Percentiles rank a stretch among this genome's conserved stretches.
Conservation (phyloP, 78 protist species). For the Corallochytrium limacisporum region DNA sequence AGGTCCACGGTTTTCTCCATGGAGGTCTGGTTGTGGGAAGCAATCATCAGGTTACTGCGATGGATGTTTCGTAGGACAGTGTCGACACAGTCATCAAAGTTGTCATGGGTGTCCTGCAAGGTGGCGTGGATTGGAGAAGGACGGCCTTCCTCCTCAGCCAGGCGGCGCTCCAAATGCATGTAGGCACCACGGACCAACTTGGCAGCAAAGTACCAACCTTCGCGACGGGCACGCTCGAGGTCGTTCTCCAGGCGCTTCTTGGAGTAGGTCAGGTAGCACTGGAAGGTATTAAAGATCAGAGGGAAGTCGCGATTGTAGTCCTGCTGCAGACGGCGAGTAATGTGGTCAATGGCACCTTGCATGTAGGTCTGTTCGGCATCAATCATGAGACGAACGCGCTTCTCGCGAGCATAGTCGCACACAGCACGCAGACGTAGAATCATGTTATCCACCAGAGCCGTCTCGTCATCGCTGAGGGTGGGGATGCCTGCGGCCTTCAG, state of each 20-base stretch:
- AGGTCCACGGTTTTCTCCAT: background rate
- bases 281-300: constrained; percentile 55
- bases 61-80: background rate
- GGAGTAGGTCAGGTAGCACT: constrained; percentile 36
- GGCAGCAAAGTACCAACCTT: constrained; percentile 26
- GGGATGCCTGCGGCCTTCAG: background rate
- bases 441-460: background rate
- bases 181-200: constrained; percentile 70
- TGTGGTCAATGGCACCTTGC: constrained; percentile 56
- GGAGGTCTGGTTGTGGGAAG: constrained; percentile 36
- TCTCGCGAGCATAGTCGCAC: background rate
- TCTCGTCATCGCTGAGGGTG: background rate
- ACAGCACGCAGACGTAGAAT: background rate
- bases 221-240: constrained; percentile 25
- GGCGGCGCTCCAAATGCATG: constrained; percentile 35
- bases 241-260: background rate
- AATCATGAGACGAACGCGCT: constrained; percentile 26
- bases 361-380: constrained; percentile 72
- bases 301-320: constrained; percentile 30
- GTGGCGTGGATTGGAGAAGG: constrained; percentile 5
- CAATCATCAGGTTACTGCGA: constrained; percentile 17
- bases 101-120: constrained; percentile 30
- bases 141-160: constrained; percentile 7
- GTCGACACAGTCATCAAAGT: constrained; percentile 1
- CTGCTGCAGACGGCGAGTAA: constrained; percentile 15